Conservation (phyloP, 306 rosid species). For the Styphnolobium japonicum region DNA sequence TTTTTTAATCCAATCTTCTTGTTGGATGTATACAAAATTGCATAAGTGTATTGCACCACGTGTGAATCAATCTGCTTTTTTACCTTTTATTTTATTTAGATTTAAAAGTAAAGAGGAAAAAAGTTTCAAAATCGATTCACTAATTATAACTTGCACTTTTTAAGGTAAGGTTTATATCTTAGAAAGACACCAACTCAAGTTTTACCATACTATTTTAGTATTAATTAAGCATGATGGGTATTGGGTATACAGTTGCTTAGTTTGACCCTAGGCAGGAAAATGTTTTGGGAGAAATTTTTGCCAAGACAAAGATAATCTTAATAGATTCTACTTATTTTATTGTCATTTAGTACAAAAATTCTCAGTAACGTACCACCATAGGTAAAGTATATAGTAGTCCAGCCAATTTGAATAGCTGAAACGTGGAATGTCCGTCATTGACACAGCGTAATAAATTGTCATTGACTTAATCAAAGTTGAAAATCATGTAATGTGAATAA, state of each 20-base stretch:
- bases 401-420: too few species aligned
- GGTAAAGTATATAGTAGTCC: too few species aligned
- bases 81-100: background rate
- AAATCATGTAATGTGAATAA: too few species aligned
- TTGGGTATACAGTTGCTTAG: too few species aligned
- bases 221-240: too few species aligned
- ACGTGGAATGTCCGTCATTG: too few species aligned
- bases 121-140: background rate
- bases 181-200: background rate
- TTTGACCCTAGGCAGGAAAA: too few species aligned
- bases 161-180: background rate
- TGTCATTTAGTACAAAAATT: background rate
- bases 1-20: conserved; percentile 18
- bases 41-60: background rate
- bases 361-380: too few species aligned
- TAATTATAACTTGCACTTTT: background rate
- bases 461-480: too few species aligned
- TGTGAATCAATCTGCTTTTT: background rate
- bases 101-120: background rate
- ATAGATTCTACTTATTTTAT: background rate
- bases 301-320: background rate
- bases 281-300: background rate
- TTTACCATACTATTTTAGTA: background rate
- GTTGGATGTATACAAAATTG: conserved; percentile 2
- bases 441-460: too few species aligned